Evolutionary conservation across 2,329 filamentous ascomycete genomes (phyloP).

Genomic region (Clonostachys chloroleuca): DNA sequence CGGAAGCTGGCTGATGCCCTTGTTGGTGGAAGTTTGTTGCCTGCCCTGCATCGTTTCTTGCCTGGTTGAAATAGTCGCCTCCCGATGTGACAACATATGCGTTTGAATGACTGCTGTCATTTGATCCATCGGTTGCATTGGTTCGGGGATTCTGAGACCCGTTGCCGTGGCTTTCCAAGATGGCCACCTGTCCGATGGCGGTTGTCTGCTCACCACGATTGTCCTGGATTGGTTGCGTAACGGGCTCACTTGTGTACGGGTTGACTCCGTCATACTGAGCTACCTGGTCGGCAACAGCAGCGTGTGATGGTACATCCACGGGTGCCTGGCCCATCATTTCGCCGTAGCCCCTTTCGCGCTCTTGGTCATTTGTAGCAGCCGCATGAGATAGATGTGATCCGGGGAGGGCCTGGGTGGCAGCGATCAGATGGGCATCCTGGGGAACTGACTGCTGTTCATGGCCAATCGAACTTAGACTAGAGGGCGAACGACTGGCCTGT

Average conservation of each 20-base stretch:
- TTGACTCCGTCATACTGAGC: slow-evolving; percentile 52
- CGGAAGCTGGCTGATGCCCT: too few species aligned
- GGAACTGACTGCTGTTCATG: slow-evolving; percentile 18
- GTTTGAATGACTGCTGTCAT: not conserved
- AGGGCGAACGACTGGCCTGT: slow-evolving; percentile 74
- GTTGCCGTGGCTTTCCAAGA: too few species aligned
- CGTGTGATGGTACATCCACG: slow-evolving; percentile 44
- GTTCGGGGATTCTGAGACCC: slow-evolving; percentile 6
- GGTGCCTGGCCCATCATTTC: slow-evolving; percentile 32
- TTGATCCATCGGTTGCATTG: slow-evolving; percentile 7
- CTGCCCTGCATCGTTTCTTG: slow-evolving; percentile 12
- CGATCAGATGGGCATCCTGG: slow-evolving; percentile 46
- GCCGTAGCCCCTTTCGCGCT: slow-evolving; percentile 33
- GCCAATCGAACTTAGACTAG: slow-evolving; percentile 72
- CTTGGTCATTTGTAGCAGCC: slow-evolving; percentile 20
- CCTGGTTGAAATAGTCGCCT: slow-evolving; percentile 11
- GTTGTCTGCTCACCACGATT: too few species aligned
- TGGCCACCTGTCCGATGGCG: too few species aligned
- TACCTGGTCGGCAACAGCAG: slow-evolving; percentile 42
- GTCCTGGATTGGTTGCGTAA: slow-evolving; percentile 9
- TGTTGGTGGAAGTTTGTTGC: not conserved
- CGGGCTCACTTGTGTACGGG: slow-evolving; percentile 47
- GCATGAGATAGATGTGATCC: slow-evolving; percentile 2
- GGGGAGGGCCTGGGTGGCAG: slow-evolving; percentile 51
- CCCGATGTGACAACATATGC: not conserved